Evolutionary conservation across 164 flowering plant species (phyloP).

Genomic region (Cinnamomum micranthum): DNA sequence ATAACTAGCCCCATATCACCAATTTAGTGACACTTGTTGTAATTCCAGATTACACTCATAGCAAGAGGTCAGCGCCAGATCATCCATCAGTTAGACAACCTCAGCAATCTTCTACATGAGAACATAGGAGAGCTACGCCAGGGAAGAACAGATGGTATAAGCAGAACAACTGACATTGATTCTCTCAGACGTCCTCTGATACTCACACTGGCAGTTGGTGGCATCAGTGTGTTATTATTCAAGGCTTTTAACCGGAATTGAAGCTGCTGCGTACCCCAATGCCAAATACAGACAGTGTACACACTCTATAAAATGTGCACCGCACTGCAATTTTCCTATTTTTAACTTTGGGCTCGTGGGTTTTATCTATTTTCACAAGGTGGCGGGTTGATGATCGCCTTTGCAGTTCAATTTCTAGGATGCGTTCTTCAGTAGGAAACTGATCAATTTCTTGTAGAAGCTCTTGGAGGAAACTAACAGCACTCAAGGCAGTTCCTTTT

Average conservation of each 20-base stretch:
- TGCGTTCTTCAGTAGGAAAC: not conserved
- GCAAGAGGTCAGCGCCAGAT: slow-evolving; percentile 71
- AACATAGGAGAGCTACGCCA: slow-evolving; percentile 43
- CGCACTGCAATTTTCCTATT: not conserved
- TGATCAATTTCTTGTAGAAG: not conserved
- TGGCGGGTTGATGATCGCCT: too few species aligned
- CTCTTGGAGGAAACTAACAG: not conserved
- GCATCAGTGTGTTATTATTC: slow-evolving; percentile 49
- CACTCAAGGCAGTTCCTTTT: not conserved
- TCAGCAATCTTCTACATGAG: slow-evolving; percentile 55
- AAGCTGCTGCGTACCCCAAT: not conserved
- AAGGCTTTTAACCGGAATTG: slow-evolving; percentile 34
- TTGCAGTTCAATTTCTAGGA: not conserved
- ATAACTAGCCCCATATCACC: not conserved
- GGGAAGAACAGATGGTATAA: slow-evolving; percentile 27
- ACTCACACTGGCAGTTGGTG: slow-evolving; percentile 57
- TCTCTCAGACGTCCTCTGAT: slow-evolving; percentile 37
- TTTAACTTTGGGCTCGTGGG: not conserved
- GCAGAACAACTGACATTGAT: slow-evolving; percentile 23
- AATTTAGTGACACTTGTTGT: not conserved
- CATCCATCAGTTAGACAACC: slow-evolving; percentile 75
- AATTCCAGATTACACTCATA: slow-evolving; percentile 48
- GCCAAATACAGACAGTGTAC: not conserved
- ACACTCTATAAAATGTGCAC: not conserved
- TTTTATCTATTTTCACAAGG: not conserved